These are phyloP conservation scores for Berkeleyomyces rouxiae DNA, from an alignment of 2,329 filamentous ascomycete genomes.

Conservation along the genomic window DNA sequence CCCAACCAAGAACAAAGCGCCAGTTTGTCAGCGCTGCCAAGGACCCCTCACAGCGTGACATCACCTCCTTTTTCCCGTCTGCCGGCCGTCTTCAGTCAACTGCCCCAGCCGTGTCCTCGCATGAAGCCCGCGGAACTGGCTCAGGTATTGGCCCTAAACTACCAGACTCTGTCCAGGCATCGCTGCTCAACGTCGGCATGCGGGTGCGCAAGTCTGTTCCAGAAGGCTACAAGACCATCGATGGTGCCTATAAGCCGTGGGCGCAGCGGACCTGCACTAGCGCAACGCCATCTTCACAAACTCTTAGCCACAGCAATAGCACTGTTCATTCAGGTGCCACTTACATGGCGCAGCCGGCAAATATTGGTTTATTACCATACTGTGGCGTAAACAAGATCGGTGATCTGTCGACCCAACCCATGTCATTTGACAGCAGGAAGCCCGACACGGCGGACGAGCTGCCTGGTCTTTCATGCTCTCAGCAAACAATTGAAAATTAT, in stretches of 20 bases:
- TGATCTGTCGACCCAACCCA: constrained; percentile 45
- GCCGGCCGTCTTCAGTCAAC: constrained; percentile 9
- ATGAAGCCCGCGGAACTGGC: constrained; percentile 14
- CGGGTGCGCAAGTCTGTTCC: constrained; percentile 82
- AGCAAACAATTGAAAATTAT: constrained; percentile 31
- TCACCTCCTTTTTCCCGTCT: constrained; percentile 43
- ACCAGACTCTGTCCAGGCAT: constrained; percentile 54
- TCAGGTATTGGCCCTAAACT: constrained; percentile 28
- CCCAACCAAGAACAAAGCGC: constrained; percentile 39
- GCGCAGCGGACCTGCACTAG: constrained; percentile 26
- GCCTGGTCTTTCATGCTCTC: constrained; percentile 36
- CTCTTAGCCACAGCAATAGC: constrained; percentile 11
- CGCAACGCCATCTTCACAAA: constrained; percentile 17
- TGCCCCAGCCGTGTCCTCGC: constrained; percentile 19
- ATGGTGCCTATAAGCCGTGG: not conserved
- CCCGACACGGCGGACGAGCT: constrained; percentile 18
- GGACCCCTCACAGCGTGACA: constrained; percentile 43
- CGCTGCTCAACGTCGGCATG: constrained; percentile 86
- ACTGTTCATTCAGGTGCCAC: constrained; percentile 31
- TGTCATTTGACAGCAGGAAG: constrained; percentile 19
- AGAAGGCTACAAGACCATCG: constrained; percentile 72
- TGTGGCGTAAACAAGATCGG: constrained; percentile 66
- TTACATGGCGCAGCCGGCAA: constrained; percentile 19
- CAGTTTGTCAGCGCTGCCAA: constrained; percentile 43
- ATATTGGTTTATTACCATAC: constrained; percentile 57